Conservation (phyloP, 2,329 filamentous ascomycete genomes). For the Alternaria postmessia region DNA sequence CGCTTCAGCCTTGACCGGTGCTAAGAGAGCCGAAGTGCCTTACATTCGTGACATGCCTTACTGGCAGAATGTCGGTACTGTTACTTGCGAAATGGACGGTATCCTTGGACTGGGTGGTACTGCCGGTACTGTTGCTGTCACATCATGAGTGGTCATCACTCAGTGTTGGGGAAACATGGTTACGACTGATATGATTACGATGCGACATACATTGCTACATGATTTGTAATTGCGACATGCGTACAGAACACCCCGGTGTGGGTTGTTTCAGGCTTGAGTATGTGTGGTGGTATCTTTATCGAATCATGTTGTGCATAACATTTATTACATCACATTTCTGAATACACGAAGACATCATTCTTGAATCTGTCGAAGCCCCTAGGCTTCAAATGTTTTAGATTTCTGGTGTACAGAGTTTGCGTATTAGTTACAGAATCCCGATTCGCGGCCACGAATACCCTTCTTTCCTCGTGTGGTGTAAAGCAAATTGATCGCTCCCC, state of each 20-base stretch:
- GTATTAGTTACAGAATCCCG: conserved; percentile 31
- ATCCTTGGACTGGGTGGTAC: neutral
- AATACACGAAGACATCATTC: neutral
- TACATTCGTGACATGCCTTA: conserved; percentile 1
- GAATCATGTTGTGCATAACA: neutral
- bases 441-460: neutral
- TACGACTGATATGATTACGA: neutral
- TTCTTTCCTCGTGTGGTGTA: neutral
- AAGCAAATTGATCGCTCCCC: conserved; percentile 7
- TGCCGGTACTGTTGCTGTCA: neutral
- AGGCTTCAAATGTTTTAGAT: conserved; percentile 34
- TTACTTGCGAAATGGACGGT: conserved; percentile 2
- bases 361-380: neutral
- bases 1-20: conserved; percentile 29
- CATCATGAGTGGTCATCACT: neutral
- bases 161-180: neutral
- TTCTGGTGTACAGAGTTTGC: conserved; percentile 26
- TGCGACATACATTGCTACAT: neutral
- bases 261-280: neutral
- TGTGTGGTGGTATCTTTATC: neutral
- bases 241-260: neutral
- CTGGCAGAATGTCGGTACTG: neutral
- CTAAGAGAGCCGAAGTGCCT: conserved; percentile 21
- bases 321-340: neutral
- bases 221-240: neutral